phyloP scores from a whole-genome alignment of 1,284 basidiomycete species.

The Ganoderma meredithae region DNA sequence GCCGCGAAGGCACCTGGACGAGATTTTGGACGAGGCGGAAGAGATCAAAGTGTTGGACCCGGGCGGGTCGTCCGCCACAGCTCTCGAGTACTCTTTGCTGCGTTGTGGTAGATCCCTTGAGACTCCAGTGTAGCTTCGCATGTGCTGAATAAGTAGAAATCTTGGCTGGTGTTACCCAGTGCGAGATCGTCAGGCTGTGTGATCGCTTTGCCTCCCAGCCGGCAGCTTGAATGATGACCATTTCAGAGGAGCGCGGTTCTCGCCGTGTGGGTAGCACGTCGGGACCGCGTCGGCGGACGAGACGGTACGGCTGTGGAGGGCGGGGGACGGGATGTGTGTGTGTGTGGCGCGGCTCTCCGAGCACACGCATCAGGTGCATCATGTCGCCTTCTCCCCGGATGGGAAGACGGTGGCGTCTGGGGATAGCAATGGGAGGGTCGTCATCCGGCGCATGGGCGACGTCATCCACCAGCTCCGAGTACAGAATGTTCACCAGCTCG shows the following conservation, averaged over 20 bases:
- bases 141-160: too few species aligned
- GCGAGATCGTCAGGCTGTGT: too few species aligned
- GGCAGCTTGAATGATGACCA: too few species aligned
- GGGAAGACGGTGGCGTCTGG: neutral
- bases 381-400: neutral
- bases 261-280: neutral
- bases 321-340: neutral
- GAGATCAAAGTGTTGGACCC: neutral
- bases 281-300: neutral
- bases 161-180: too few species aligned
- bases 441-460: neutral
- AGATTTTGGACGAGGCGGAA: slow-evolving; percentile 21
- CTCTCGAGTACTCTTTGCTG: too few species aligned
- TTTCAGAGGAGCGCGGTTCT: neutral
- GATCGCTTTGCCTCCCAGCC: too few species aligned
- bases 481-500: too few species aligned
- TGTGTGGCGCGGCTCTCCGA: neutral
- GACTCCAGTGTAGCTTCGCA: too few species aligned
- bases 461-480: neutral
- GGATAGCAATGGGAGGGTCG: neutral
- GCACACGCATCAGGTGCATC: neutral
- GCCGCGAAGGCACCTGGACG: slow-evolving; percentile 43
- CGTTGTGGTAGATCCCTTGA: too few species aligned
- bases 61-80: too few species aligned
- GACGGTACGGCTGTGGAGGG: neutral